A percentile compares a stretch with the other conserved stretches of the same genome.
These are phyloP conservation scores for Schwanniomyces occidentalis DNA, from an alignment of 805 yeast species.

Conservation along the genomic window DNA sequence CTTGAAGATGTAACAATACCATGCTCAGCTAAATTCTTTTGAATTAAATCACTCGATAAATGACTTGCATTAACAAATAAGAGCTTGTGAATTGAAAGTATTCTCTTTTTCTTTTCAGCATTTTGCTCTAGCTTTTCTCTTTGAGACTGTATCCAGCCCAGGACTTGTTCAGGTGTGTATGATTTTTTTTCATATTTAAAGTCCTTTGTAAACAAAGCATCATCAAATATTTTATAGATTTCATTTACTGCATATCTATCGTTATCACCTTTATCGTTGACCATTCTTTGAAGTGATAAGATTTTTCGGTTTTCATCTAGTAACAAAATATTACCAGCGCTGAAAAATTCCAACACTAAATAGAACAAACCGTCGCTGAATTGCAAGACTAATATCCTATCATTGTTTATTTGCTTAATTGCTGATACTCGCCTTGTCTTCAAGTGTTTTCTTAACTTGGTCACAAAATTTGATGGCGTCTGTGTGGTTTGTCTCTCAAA, in stretches of 20 bases:
- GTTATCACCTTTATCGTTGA: slow-evolving; percentile 67
- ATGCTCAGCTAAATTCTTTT: slow-evolving; percentile 48
- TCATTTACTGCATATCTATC: slow-evolving; percentile 75
- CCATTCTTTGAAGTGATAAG: slow-evolving; percentile 73
- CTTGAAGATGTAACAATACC: slow-evolving; percentile 49
- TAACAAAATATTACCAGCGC: slow-evolving; percentile 88
- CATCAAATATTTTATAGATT: slow-evolving; percentile 61
- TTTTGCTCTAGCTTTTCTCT: slow-evolving; percentile 22
- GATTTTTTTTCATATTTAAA: slow-evolving; percentile 10
- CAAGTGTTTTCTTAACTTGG: slow-evolving; percentile 82
- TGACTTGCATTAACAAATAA: slow-evolving; percentile 69
- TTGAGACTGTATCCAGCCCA: slow-evolving; percentile 41
- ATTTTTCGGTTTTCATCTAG: slow-evolving; percentile 70
- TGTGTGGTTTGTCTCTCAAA: slow-evolving; percentile 80
- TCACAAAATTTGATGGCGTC: slow-evolving; percentile 81
- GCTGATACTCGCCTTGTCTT: slow-evolving; percentile 75
- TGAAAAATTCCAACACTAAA: slow-evolving; percentile 85
- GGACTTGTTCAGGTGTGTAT: slow-evolving; percentile 31
- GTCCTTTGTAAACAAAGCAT: slow-evolving; percentile 39
- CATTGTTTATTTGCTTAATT: slow-evolving; percentile 73
- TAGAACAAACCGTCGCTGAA: slow-evolving; percentile 81
- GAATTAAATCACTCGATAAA: slow-evolving; percentile 76
- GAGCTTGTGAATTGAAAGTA: slow-evolving; percentile 66
- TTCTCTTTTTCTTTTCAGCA: slow-evolving; percentile 39
- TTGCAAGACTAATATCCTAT: slow-evolving; percentile 78